These are phyloP conservation scores for Colletotrichum australisinense DNA, from an alignment of 2,329 filamentous ascomycete species.

Conservation along the genomic window DNA sequence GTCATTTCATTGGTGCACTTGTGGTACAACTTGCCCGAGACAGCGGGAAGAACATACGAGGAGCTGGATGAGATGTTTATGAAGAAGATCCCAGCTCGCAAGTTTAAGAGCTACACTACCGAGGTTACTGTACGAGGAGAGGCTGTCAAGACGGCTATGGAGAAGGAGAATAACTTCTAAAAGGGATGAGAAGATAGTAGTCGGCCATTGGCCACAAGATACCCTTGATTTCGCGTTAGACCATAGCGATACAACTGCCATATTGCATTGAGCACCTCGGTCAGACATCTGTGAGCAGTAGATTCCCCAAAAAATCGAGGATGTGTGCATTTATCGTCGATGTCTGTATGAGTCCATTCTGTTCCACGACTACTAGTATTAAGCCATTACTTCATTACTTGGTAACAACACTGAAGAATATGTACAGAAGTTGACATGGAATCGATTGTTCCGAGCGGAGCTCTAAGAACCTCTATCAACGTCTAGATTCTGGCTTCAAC, in stretches of 20 bases:
- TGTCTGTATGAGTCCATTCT: background rate
- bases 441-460: no score
- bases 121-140: conserved; percentile 30
- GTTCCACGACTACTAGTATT: no score
- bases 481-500: no score
- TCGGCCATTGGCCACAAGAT: background rate
- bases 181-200: background rate
- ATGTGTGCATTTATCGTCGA: background rate
- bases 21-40: conserved; percentile 51
- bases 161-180: conserved; percentile 18
- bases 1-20: conserved; percentile 46
- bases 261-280: background rate
- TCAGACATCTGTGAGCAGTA: background rate
- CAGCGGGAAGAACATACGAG: conserved; percentile 40
- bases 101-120: conserved; percentile 40
- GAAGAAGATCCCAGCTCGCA: conserved; percentile 39
- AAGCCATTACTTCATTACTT: no score
- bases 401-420: no score
- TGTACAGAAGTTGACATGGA: no score
- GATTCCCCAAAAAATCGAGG: background rate
- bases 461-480: no score
- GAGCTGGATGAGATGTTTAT: conserved; percentile 43
- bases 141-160: conserved; percentile 18
- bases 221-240: background rate
- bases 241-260: background rate